Conservation (phyloP, 768 basidiomycete genomes). For the Gelatoporia subvermispora region DNA sequence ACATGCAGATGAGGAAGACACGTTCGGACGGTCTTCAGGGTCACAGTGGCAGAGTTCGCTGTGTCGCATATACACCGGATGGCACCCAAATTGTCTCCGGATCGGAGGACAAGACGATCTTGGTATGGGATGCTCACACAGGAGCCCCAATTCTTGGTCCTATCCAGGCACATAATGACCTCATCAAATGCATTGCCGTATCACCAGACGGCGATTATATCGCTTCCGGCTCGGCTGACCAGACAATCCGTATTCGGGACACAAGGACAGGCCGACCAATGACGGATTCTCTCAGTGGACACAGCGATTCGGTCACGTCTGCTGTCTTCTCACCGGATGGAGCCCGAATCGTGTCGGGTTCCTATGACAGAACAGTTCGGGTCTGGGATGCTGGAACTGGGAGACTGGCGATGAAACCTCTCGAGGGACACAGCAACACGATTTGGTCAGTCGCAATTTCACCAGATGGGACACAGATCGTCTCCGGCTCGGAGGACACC, state of each 20-base stretch:
- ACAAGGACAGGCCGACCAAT: not conserved
- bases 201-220: not conserved
- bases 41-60: conserved; percentile 24
- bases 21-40: conserved; percentile 9
- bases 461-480: too few species aligned
- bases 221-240: too few species aligned
- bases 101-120: conserved; percentile 11
- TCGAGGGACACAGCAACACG: conserved; percentile 16
- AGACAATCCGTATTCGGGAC: conserved; percentile 7
- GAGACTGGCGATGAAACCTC: not conserved
- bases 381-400: conserved; percentile 10
- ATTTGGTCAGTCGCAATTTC: too few species aligned
- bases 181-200: not conserved
- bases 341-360: conserved; percentile 36
- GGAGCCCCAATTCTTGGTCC: conserved; percentile 1
- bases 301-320: conserved; percentile 25
- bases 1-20: conserved; percentile 12
- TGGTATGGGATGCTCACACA: conserved; percentile 2
- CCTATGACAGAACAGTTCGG: conserved; percentile 29
- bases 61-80: conserved; percentile 39
- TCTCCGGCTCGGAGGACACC: not conserved
- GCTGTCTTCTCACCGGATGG: conserved; percentile 41
- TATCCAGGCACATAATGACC: conserved; percentile 3
- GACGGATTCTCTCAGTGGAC: conserved; percentile 3
- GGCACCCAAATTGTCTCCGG: conserved; percentile 18